Conservation (phyloP, 1,284 basidiomycete species). For the Leccinum pallidistipes region DNA sequence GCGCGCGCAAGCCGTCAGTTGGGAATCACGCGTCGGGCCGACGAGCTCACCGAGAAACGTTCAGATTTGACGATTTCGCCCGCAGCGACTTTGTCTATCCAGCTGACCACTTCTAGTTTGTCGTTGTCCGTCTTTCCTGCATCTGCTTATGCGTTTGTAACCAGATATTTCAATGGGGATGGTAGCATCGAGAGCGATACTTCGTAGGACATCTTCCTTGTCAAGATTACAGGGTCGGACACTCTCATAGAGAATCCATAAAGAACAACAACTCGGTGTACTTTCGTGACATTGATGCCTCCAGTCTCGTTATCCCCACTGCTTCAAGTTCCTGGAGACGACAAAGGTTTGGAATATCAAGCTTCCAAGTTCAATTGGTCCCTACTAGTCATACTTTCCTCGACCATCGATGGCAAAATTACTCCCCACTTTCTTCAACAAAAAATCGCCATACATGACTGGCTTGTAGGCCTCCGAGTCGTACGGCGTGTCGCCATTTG, state of each 20-base stretch:
- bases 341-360: slow-evolving; percentile 1
- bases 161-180: slow-evolving; percentile 58
- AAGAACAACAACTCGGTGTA: too few species aligned
- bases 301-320: too few species aligned
- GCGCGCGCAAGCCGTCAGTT: not conserved
- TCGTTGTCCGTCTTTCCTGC: slow-evolving; percentile 63
- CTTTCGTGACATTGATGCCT: too few species aligned
- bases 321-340: too few species aligned
- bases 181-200: slow-evolving; percentile 51
- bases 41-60: slow-evolving; percentile 47
- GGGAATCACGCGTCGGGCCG: not conserved
- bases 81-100: slow-evolving; percentile 66
- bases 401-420: slow-evolving; percentile 57
- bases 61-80: slow-evolving; percentile 51
- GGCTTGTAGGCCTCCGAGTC: slow-evolving; percentile 39
- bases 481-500: slow-evolving; percentile 16
- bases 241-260: too few species aligned
- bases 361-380: not conserved
- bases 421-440: slow-evolving; percentile 65
- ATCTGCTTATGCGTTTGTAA: slow-evolving; percentile 46
- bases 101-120: slow-evolving; percentile 58
- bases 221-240: too few species aligned
- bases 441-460: slow-evolving; percentile 73
- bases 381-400: slow-evolving; percentile 40
- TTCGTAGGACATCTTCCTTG: slow-evolving; percentile 55